A percentile compares a stretch with the other conserved stretches of the same genome.
These are phyloP conservation scores for Fusarium lyarnte DNA, from an alignment of 2,329 filamentous ascomycete genomes.

Conservation along the genomic window DNA sequence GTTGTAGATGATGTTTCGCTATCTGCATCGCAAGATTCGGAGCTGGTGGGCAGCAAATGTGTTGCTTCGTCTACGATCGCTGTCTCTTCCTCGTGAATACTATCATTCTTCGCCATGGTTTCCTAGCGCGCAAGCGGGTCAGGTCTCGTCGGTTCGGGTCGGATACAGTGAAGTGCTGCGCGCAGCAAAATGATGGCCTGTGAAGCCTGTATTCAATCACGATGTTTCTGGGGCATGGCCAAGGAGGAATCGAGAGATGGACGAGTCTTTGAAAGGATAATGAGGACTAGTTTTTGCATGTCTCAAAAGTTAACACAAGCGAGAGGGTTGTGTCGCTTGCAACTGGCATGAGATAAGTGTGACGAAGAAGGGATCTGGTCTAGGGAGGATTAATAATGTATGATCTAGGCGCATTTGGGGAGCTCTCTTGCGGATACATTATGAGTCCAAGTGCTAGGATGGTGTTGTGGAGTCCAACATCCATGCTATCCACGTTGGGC, in stretches of 20 bases:
- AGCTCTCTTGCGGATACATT: conserved; percentile 29
- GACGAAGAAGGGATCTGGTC: conserved; percentile 21
- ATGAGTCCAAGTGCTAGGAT: conserved; percentile 35
- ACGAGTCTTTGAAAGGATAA: not conserved
- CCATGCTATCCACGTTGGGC: conserved; percentile 4
- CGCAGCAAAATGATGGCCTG: conserved; percentile 10
- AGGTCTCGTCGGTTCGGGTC: not conserved
- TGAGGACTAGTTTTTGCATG: conserved; percentile 4
- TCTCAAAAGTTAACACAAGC: conserved; percentile 17
- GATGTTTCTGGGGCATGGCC: conserved; percentile 25
- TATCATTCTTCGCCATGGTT: conserved; percentile 20
- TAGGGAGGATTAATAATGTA: conserved; percentile 35
- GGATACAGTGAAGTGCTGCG: conserved; percentile 3
- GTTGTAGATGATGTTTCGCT: conserved; percentile 28
- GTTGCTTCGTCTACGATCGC: conserved; percentile 48
- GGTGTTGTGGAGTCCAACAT: conserved; percentile 30
- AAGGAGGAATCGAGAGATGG: conserved; percentile 2
- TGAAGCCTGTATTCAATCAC: conserved; percentile 23
- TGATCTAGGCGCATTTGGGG: conserved; percentile 17
- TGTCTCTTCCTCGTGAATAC: conserved; percentile 6
- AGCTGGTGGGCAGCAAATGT: conserved; percentile 50
- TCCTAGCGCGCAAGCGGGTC: not conserved
- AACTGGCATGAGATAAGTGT: conserved; percentile 36
- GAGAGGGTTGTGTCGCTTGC: conserved; percentile 16
- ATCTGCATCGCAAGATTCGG: conserved; percentile 12